These are phyloP conservation scores for Acanthamoeba quina DNA, from an alignment of 208 protist species.

Conservation along the genomic window DNA sequence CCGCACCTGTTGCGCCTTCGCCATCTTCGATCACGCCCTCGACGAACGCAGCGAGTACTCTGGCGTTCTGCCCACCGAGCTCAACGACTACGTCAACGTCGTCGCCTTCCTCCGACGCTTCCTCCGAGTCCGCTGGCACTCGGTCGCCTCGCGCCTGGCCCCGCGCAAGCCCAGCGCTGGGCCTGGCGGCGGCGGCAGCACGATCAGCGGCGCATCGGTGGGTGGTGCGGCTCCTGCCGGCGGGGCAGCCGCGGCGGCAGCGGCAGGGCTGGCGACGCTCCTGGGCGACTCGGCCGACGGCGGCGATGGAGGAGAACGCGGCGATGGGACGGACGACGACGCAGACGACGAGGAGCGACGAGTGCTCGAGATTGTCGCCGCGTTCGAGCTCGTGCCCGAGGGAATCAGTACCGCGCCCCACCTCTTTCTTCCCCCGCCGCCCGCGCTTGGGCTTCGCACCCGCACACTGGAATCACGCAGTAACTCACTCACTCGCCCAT, in stretches of 20 bases:
- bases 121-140: not conserved
- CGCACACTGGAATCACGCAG: not conserved
- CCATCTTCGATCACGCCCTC: conserved; percentile 9
- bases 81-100: conserved; percentile 23
- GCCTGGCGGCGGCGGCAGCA: not conserved
- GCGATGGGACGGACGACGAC: not conserved
- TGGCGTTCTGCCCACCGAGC: not conserved
- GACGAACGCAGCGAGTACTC: conserved; percentile 18
- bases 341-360: not conserved
- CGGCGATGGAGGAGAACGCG: not conserved
- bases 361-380: not conserved
- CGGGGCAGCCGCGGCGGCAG: not conserved
- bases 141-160: not conserved
- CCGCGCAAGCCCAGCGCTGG: not conserved
- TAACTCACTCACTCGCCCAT: not conserved
- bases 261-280: not conserved
- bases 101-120: not conserved
- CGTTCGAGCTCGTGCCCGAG: not conserved
- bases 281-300: not conserved
- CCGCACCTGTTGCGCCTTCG: conserved; percentile 1
- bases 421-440: not conserved
- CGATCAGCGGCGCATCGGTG: not conserved
- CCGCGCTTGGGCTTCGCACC: not conserved
- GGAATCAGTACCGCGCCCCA: not conserved
- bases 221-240: not conserved